Evolutionary conservation across 2,329 filamentous ascomycete species (phyloP).

Genomic region (Venturia carpophila): DNA sequence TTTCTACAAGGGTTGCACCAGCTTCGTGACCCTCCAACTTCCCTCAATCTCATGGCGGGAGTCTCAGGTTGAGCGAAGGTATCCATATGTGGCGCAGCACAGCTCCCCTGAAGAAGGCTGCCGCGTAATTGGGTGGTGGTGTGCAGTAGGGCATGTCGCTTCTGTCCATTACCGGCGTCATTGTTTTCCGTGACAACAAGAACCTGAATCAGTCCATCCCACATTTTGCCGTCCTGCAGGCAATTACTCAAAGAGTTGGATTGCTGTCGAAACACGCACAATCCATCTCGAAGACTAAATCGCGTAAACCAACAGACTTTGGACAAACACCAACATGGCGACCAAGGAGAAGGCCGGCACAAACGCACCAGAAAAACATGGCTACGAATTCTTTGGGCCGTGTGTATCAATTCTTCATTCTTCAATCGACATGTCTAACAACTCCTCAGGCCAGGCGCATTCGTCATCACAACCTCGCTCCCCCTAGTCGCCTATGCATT

Average conservation of each 20-base stretch:
- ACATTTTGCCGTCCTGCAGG: neutral
- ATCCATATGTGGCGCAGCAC: neutral
- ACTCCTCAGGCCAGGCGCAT: conserved; percentile 58
- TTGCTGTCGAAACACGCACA: neutral
- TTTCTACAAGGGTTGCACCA: neutral
- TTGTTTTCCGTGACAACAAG: neutral
- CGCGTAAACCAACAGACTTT: neutral
- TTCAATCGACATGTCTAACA: neutral
- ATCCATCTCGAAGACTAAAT: neutral
- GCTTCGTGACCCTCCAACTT: neutral
- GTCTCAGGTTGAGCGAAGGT: neutral
- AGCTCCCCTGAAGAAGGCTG: neutral
- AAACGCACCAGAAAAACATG: conserved; percentile 25
- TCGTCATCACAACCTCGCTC: conserved; percentile 69
- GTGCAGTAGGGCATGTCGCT: neutral
- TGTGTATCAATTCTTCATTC: conserved; percentile 23
- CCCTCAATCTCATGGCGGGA: neutral
- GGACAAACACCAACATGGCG: neutral
- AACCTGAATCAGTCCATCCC: neutral
- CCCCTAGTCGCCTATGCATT: conserved; percentile 72
- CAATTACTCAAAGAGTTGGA: neutral
- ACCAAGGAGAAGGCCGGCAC: conserved; percentile 9
- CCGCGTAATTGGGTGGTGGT: neutral
- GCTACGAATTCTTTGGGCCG: conserved; percentile 36
- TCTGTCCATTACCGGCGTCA: neutral